Percentiles rank a stretch among this genome's conserved stretches.
phyloP scores from a whole-genome alignment of 495 filamentous ascomycete species.

The Trichoderma gamsii region DNA sequence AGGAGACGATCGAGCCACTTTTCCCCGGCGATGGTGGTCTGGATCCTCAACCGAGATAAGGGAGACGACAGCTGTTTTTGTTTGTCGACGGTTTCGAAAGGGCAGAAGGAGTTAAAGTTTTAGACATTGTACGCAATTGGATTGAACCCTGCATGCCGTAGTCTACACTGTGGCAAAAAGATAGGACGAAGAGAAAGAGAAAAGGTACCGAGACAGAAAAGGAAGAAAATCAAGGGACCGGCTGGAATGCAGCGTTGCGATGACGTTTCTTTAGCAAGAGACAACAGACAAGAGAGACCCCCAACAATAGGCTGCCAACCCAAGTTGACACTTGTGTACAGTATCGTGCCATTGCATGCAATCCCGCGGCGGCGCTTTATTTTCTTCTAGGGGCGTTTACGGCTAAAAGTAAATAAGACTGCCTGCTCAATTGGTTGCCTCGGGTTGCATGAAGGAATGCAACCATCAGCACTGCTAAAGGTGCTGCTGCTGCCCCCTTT shows the following conservation, averaged over 20 bases:
- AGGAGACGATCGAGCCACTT: neutral
- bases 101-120: too few species aligned
- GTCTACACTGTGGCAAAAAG: neutral
- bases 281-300: neutral
- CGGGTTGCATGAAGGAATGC: neutral
- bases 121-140: too few species aligned
- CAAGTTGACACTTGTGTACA: neutral
- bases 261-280: neutral
- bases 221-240: neutral
- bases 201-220: neutral
- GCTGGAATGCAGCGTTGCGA: neutral
- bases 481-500: neutral
- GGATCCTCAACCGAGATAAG: neutral
- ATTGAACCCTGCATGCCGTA: too few species aligned
- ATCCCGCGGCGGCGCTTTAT: neutral
- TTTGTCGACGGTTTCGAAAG: neutral
- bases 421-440: neutral
- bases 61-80: neutral
- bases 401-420: constrained; percentile 9
- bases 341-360: neutral
- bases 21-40: neutral
- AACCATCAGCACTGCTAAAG: too few species aligned
- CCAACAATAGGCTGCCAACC: too few species aligned
- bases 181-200: neutral
- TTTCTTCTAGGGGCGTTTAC: neutral